Evolutionary conservation across 148 eudicot species (phyloP).

Genomic region (Diospyros kaki): DNA sequence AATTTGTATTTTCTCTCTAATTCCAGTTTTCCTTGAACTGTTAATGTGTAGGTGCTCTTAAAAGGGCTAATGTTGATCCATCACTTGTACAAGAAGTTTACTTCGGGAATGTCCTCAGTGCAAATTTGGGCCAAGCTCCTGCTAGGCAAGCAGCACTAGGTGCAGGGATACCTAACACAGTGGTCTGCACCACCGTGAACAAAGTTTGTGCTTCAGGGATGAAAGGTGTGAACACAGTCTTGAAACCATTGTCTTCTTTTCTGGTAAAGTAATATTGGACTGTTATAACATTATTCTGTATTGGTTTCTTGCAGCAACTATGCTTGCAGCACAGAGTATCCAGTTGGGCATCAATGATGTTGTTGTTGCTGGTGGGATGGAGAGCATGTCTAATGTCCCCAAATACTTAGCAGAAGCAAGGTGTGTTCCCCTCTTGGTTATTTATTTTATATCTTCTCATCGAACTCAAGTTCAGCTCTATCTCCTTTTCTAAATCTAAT

Average conservation of each 20-base stretch:
- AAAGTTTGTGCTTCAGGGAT: slow-evolving; percentile 99
- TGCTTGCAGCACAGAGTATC: slow-evolving; percentile 95
- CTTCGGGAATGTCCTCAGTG: slow-evolving; percentile 94
- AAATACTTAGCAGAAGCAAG: slow-evolving; percentile 92
- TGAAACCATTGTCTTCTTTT: neutral
- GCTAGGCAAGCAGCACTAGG: slow-evolving; percentile 98
- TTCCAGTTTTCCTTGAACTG: slow-evolving; percentile 1
- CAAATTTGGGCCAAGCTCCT: slow-evolving; percentile 96
- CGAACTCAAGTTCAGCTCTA: slow-evolving; percentile 1
- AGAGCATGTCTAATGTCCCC: slow-evolving; percentile 97
- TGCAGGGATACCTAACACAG: slow-evolving; percentile 85
- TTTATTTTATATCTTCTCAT: neutral
- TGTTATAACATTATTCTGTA: slow-evolving; percentile 1
- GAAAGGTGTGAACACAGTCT: slow-evolving; percentile 53
- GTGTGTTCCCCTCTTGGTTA: slow-evolving; percentile 28
- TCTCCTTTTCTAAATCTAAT: neutral
- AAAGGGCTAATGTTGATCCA: slow-evolving; percentile 88
- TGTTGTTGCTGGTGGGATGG: slow-evolving; percentile 99
- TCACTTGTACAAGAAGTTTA: slow-evolving; percentile 90
- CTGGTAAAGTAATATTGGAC: neutral
- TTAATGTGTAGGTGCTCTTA: slow-evolving; percentile 67
- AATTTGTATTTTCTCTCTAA: neutral
- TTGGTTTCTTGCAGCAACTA: slow-evolving; percentile 60
- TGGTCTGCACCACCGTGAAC: slow-evolving; percentile 81
- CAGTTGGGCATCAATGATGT: slow-evolving; percentile 91